Conservation (phyloP, 176 grass and related monocot species). For the Alloteropsis semialata region DNA sequence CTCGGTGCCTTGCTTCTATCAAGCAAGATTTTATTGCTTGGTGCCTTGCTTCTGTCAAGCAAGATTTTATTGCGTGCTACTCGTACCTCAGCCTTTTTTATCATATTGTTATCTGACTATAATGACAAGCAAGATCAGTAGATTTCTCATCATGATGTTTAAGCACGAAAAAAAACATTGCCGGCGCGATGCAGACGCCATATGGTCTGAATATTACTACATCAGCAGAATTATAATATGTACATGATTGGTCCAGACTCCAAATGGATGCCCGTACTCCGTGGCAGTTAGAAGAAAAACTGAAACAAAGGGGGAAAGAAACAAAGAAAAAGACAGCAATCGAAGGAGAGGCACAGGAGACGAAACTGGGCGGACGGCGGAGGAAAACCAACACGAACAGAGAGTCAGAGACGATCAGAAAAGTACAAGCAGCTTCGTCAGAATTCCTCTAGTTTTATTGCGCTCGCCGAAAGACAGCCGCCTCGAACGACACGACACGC, state of each 20-base stretch:
- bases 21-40: too few relatives aligned
- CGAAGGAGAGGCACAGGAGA: not conserved
- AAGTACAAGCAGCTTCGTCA: constrained; percentile 6
- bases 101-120: not conserved
- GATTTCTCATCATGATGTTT: too few relatives aligned
- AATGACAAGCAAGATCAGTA: not conserved
- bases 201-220: not conserved
- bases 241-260: too few relatives aligned
- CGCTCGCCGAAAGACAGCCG: constrained; percentile 26
- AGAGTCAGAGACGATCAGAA: constrained; percentile 25
- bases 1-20: too few relatives aligned
- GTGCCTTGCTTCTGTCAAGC: too few relatives aligned
- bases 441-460: constrained; percentile 22
- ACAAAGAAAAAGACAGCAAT: not conserved
- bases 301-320: not conserved
- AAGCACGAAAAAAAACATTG: not conserved
- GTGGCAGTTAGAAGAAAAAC: not conserved
- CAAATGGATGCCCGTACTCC: not conserved
- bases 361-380: not conserved
- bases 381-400: constrained; percentile 14
- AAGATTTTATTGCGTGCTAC: not conserved
- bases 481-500: not conserved
- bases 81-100: too few relatives aligned
- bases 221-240: not conserved
- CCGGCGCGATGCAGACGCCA: not conserved